Evolutionary conservation across 2,329 filamentous ascomycete genomes (phyloP), one percentile per base, ranked within the genome.

Genomic region (Talaromyces sp.): DNA sequence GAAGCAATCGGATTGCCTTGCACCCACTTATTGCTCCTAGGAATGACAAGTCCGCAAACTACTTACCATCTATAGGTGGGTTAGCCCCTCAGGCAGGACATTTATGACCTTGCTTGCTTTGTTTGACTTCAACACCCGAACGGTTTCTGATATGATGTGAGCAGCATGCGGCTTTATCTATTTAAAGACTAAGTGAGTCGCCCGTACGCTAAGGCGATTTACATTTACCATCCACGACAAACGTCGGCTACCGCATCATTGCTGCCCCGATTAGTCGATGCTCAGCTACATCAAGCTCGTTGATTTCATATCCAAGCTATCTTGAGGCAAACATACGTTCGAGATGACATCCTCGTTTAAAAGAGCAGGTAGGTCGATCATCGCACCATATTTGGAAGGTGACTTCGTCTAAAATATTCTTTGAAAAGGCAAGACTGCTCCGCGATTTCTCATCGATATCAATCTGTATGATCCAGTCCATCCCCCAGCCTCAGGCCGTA

Each of bases 371-470:
- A 70, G 67, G 74, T 69, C 25, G 27, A 25, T 10, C 40, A 34
- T 51, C 11, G 11, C 34, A 29, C 54, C 13, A 29, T 29, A 53
- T 43, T 45, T 11, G 63, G 47, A 67, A 84, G 19, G 27, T 29
- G 38, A 22, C 11, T 17, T 25, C 2, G 15, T 58, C 64, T 65
- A 49, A 65, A 34, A 11, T 7, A n/a, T 27, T 22, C 15, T 25
- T 45, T 43, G 38, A 63, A 58, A 25, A 66, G 83, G 83, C 70
- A 85, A 85, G 73, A 82, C 81, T 68, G 78, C 82, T 63, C 84
- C 84, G 36, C 79, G 82, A 65, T 74, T 84, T 66, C 74, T 81
- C 61, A 71, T 77, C 58, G 82, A 84, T 72, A 70, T 83, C 45
- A 70, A 78, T 34, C 74, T 79, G 65, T 82, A 83, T 68, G 78